phyloP scores from a whole-genome alignment of 352 stramenopile genomes.

The Pythium plurisporium region DNA sequence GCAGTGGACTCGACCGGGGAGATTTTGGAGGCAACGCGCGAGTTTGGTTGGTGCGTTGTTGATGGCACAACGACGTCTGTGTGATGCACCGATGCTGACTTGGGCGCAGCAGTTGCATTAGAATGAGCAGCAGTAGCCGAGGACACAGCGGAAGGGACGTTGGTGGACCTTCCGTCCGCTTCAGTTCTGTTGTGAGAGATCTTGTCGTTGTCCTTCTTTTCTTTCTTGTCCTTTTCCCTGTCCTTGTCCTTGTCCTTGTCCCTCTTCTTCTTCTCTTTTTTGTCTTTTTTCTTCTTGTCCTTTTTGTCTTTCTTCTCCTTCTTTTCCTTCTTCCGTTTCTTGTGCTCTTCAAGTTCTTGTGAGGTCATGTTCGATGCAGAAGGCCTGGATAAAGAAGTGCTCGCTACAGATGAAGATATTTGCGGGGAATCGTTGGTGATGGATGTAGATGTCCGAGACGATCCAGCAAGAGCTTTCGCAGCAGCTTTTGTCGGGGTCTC shows the following conservation, averaged over 20 bases:
- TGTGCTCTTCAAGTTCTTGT: constrained; percentile 16
- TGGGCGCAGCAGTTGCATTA: neutral
- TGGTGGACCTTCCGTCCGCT: neutral
- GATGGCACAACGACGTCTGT: too few relatives aligned
- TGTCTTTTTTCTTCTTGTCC: constrained; percentile 59
- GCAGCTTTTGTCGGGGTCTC: neutral
- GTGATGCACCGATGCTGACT: neutral
- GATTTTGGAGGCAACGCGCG: constrained; percentile 30
- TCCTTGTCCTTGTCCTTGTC: constrained; percentile 44
- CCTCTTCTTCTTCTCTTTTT: constrained; percentile 60
- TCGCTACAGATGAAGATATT: constrained; percentile 11
- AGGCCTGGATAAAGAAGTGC: constrained; percentile 1
- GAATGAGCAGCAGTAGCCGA: neutral
- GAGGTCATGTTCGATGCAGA: constrained; percentile 11
- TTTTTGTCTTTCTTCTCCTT: constrained; percentile 71
- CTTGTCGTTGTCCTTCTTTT: constrained; percentile 25
- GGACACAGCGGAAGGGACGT: neutral
- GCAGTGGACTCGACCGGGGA: constrained; percentile 24
- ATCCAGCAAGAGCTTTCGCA: neutral
- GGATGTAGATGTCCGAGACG: neutral
- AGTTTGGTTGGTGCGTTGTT: too few relatives aligned
- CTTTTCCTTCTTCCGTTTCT: constrained; percentile 29
- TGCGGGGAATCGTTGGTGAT: neutral
- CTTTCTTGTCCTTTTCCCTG: constrained; percentile 33
- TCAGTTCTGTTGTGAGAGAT: constrained; percentile 2